Percentiles rank a stretch among this genome's conserved stretches.
phyloP scores from a whole-genome alignment of 345 rosid genomes.

The Rhizophora mangle region DNA sequence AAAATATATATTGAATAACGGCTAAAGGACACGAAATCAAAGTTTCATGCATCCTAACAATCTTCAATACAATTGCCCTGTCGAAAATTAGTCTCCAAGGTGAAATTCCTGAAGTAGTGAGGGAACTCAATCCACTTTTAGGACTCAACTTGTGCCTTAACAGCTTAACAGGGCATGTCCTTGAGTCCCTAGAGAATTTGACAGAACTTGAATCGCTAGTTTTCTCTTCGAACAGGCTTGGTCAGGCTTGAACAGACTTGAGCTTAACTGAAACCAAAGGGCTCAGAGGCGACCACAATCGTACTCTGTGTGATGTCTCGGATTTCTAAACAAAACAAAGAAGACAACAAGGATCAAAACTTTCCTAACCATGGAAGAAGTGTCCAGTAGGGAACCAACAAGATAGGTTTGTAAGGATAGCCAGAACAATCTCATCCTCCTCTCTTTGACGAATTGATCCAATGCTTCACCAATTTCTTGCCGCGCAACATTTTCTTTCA shows the following conservation, averaged over 20 bases:
- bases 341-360: neutral
- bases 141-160: constrained; percentile 11
- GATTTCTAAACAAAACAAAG: neutral
- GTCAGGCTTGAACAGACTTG: neutral
- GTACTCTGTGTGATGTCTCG: neutral
- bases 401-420: neutral
- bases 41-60: neutral
- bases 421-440: constrained; percentile 21
- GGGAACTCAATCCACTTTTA: neutral
- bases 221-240: neutral
- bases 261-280: no score
- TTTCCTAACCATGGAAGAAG: neutral
- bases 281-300: neutral
- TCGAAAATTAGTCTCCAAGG: constrained; percentile 12
- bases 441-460: constrained; percentile 36
- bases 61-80: constrained; percentile 4
- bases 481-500: neutral
- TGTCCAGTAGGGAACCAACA: neutral
- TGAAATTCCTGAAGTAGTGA: constrained; percentile 2
- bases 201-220: neutral
- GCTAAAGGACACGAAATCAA: neutral
- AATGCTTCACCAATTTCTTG: constrained; percentile 28
- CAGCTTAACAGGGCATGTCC: constrained; percentile 3
- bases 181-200: neutral
- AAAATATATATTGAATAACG: neutral